Evolutionary conservation across 208 protist species (phyloP).

Genomic region (Jaenimonas drosophilae): DNA sequence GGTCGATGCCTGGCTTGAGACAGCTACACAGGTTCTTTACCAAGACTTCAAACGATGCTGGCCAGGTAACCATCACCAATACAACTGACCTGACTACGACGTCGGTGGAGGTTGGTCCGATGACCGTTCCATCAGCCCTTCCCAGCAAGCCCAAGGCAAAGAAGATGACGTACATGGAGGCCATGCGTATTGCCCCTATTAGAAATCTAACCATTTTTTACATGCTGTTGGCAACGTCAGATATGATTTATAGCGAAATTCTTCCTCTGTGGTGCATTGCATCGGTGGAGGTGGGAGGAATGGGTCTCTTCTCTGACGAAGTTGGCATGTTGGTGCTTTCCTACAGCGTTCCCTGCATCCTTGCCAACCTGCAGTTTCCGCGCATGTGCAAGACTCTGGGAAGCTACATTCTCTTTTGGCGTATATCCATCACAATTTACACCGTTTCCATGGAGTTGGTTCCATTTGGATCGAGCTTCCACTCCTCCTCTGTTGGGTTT

Average conservation of each 20-base stretch:
- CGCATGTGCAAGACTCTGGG: constrained; percentile 16
- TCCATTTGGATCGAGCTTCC: constrained; percentile 5
- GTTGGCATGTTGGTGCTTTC: constrained; percentile 38
- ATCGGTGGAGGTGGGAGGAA: constrained; percentile 23
- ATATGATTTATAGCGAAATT: constrained; percentile 35
- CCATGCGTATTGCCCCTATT: not conserved
- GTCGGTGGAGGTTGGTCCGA: not conserved
- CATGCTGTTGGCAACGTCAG: constrained; percentile 41
- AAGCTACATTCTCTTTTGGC: constrained; percentile 36
- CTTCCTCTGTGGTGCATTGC: constrained; percentile 56
- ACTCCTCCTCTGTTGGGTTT: not conserved
- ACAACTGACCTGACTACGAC: not conserved
- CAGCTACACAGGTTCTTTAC: not conserved
- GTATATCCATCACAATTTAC: constrained; percentile 10
- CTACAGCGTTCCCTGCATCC: constrained; percentile 29
- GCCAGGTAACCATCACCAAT: not conserved
- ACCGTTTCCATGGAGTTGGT: constrained; percentile 2
- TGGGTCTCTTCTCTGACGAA: constrained; percentile 18
- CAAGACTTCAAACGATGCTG: not conserved
- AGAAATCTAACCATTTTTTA: constrained; percentile 16
- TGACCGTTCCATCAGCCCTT: not conserved
- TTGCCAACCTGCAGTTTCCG: constrained; percentile 35
- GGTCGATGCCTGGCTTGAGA: not conserved
- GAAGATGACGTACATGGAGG: not conserved
- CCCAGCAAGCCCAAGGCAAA: not conserved